Percentiles rank a stretch among this genome's conserved stretches.
Evolutionary conservation across 805 yeast species (phyloP).

Genomic region (Pichia nakasei): DNA sequence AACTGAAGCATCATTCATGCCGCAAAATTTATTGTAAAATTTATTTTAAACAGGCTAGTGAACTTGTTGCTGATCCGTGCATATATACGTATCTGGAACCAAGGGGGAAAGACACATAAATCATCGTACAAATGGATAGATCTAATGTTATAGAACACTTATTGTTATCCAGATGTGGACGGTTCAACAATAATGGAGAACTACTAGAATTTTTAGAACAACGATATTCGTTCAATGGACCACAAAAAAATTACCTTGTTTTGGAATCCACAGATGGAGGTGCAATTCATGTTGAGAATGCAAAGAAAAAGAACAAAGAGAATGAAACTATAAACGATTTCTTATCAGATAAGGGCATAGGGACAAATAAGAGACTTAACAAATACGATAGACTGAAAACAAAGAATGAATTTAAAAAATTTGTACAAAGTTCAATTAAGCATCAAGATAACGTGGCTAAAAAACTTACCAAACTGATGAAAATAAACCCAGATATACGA

Average conservation of each 20-base stretch:
- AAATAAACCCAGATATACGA: slow-evolving; percentile 19
- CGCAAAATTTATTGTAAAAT: no score
- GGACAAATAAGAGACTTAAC: slow-evolving; percentile 7
- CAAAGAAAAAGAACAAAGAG: slow-evolving; percentile 14
- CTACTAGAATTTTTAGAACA: slow-evolving; percentile 34
- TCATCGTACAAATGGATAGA: slow-evolving; percentile 36
- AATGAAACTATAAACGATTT: background rate
- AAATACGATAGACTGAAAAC: slow-evolving; percentile 20
- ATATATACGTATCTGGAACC: no score
- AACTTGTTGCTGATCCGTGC: no score
- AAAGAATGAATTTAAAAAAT: slow-evolving; percentile 34
- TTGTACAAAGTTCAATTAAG: slow-evolving; percentile 29
- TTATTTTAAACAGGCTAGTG: no score
- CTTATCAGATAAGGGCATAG: background rate
- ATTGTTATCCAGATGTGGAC: slow-evolving; percentile 36
- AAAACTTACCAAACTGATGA: slow-evolving; percentile 24
- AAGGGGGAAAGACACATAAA: no score
- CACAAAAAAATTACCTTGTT: slow-evolving; percentile 37
- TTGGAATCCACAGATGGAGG: slow-evolving; percentile 32
- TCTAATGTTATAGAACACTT: slow-evolving; percentile 37
- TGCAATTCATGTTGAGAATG: slow-evolving; percentile 11
- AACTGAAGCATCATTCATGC: no score
- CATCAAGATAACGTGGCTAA: slow-evolving; percentile 33
- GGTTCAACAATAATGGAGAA: slow-evolving; percentile 26
- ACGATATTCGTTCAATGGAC: slow-evolving; percentile 38